Evolutionary conservation across 768 basidiomycete genomes (phyloP), one percentile per base, ranked within the genome.

Genomic region (Amanita rubescens): DNA sequence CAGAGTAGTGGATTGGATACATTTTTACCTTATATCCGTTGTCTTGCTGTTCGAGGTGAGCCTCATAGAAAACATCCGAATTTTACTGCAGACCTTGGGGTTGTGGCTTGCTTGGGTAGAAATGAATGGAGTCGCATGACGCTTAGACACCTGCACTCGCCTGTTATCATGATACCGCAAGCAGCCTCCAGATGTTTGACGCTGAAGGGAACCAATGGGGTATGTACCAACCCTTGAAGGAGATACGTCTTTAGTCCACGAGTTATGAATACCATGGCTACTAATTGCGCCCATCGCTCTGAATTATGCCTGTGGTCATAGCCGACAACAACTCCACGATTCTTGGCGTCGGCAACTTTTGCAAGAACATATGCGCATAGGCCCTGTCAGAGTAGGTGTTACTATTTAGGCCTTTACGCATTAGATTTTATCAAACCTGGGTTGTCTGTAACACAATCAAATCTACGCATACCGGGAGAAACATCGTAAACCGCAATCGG

Each of bases 91-190:
- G 60, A 84, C 87, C 80, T 90, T 92, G 0, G 91, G 92, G 63
- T 94, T 94, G 62, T 94, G 92, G 56, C 85, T 88, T 2, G 90
- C 90, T 85, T 54, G 0, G 57, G 6, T 81, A 81, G 78, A 35
- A 20, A 33, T 42, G 48, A 41, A 49, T 49, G 15, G 41, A 48
- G 11, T 32, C 37, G 47, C 54, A 14, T 55, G 50, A 14, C 5
- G 32, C 34, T n/a, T n/a, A 34, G 27, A 34, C 4, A n/a, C 30
- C 60, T 44, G 41, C 33, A 49, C 70, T 38, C 45, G 84, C 87
- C 90, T 58, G 92, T 94, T 47, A 94, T 87, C 92, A 94, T 94
- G 2, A 94, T 81, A 17, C 92, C 92, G 55, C 86, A 85, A 1
- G 85, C 84, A 3, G 91, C 90, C 10, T 71, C 71, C 43, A 90